Percentiles rank a stretch among this genome's conserved stretches.
Conservation (phyloP, 768 basidiomycete genomes). For the Naematelia encephala region DNA sequence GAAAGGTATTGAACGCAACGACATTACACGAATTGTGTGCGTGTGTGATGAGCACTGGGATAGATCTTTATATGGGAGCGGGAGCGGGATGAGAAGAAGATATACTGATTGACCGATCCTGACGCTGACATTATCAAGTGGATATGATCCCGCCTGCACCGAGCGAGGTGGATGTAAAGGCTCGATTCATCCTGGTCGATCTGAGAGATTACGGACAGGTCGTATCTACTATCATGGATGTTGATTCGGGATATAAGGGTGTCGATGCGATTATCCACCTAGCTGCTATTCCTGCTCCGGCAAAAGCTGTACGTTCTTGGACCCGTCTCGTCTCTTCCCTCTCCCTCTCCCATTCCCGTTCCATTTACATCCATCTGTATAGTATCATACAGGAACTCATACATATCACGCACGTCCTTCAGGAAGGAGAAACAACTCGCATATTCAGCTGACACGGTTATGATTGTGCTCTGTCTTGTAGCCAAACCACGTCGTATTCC, state of each 20-base stretch:
- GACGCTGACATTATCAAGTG: constrained; percentile 17
- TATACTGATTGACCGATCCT: not conserved
- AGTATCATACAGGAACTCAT: too few species aligned
- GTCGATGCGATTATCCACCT: constrained; percentile 46
- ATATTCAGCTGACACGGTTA: constrained; percentile 3
- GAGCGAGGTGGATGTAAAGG: constrained; percentile 26
- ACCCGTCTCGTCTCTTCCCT: not conserved
- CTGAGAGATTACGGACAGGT: constrained; percentile 47
- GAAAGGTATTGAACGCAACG: too few species aligned
- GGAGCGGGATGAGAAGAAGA: not conserved
- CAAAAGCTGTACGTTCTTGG: constrained; percentile 24
- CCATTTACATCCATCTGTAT: too few species aligned
- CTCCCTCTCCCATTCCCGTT: not conserved
- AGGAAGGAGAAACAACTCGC: too few species aligned
- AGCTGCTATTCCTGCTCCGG: constrained; percentile 43
- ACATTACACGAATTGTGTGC: not conserved
- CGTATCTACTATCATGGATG: constrained; percentile 30
- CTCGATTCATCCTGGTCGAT: constrained; percentile 33
- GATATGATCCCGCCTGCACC: constrained; percentile 28
- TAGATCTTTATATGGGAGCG: not conserved
- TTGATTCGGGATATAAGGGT: constrained; percentile 31
- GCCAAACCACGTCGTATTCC: constrained; percentile 46
- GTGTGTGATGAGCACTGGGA: not conserved
- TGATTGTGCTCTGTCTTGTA: constrained; percentile 5
- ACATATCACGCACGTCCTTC: too few species aligned